phyloP scores from a whole-genome alignment of 352 stramenopile genomes.

The Pythium oligandrum region DNA sequence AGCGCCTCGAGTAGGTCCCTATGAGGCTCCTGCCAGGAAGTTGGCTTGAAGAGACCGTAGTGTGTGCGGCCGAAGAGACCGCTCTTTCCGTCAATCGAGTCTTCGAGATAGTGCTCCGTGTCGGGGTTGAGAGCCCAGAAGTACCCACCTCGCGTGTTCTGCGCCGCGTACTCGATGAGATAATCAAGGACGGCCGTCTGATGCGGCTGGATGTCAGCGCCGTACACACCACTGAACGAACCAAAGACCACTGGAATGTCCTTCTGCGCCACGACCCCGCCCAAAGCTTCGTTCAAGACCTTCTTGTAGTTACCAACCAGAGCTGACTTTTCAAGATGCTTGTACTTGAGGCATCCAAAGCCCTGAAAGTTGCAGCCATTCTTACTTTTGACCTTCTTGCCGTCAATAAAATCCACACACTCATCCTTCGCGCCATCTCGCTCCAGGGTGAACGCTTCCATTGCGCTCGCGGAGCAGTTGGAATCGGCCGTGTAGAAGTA shows the following conservation, averaged over 20 bases:
- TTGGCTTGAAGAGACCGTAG: too few relatives aligned
- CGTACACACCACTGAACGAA: constrained; percentile 65
- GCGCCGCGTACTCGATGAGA: constrained; percentile 50
- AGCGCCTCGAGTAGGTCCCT: constrained; percentile 41
- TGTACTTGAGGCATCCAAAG: too few relatives aligned
- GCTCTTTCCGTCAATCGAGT: constrained; percentile 33
- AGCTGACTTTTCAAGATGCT: constrained; percentile 20
- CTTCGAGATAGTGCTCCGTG: constrained; percentile 50
- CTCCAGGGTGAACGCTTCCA: too few relatives aligned
- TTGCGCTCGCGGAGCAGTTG: too few relatives aligned
- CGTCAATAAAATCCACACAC: too few relatives aligned
- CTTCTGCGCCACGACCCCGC: constrained; percentile 21
- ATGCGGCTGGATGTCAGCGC: constrained; percentile 17
- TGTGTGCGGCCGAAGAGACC: constrained; percentile 44
- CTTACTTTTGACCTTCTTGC: too few relatives aligned
- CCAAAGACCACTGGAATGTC: constrained; percentile 50
- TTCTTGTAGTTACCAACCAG: constrained; percentile 30
- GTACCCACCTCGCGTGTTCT: constrained; percentile 46
- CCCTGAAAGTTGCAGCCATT: too few relatives aligned
- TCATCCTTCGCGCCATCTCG: too few relatives aligned
- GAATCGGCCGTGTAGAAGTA: too few relatives aligned
- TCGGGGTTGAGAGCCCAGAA: constrained; percentile 67
- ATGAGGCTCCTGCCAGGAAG: constrained; percentile 53
- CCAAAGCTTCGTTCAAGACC: constrained; percentile 41
- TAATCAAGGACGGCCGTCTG: constrained; percentile 57